Evolutionary conservation across 768 basidiomycete genomes (phyloP).

Genomic region (Boletus coccyginus): DNA sequence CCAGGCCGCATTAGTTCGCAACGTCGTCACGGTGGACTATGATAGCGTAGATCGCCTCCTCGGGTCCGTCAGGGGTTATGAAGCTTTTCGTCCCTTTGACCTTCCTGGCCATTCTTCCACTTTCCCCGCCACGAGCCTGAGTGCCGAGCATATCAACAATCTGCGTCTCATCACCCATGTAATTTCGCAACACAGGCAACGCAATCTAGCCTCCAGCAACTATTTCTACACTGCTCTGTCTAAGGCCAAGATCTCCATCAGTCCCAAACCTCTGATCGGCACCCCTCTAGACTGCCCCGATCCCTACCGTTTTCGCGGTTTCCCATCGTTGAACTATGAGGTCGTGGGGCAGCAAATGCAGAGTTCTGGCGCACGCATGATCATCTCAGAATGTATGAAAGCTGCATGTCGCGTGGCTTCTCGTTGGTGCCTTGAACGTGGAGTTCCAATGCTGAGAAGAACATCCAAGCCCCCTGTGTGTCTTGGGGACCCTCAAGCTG

Average conservation of each 20-base stretch:
- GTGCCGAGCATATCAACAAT: conserved; percentile 22
- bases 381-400: conserved; percentile 84
- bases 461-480: conserved; percentile 33
- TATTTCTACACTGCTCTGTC: conserved; percentile 27
- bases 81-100: conserved; percentile 23
- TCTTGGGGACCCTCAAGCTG: conserved; percentile 27
- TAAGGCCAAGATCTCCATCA: conserved; percentile 26
- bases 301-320: conserved; percentile 42
- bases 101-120: background rate
- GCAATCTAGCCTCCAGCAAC: conserved; percentile 19
- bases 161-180: conserved; percentile 33
- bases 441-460: conserved; percentile 66
- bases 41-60: conserved; percentile 58
- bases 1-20: conserved; percentile 69
- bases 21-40: conserved; percentile 65
- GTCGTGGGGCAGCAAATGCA: conserved; percentile 30
- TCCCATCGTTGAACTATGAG: conserved; percentile 48
- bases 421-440: conserved; percentile 57
- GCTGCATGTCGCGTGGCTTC: conserved; percentile 75
- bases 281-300: conserved; percentile 27
- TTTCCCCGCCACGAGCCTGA: conserved; percentile 5
- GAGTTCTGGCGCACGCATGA: conserved; percentile 43
- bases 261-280: conserved; percentile 32
- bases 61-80: conserved; percentile 20
- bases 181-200: conserved; percentile 23